Percentiles rank a stretch among this genome's conserved stretches.
Conservation (phyloP, 306 rosid species). For the Crotalaria pallida region DNA sequence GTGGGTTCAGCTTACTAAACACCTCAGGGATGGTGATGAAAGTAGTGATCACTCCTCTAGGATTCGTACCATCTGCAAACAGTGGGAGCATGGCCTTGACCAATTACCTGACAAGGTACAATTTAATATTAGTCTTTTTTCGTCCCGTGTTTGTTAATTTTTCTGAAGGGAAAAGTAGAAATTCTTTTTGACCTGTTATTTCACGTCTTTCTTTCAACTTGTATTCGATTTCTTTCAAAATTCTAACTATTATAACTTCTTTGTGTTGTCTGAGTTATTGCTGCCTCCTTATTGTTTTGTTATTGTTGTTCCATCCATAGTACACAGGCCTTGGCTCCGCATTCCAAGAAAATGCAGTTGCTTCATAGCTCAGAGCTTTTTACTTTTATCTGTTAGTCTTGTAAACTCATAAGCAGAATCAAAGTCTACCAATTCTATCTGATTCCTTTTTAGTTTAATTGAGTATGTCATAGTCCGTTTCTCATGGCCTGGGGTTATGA, state of each 20-base stretch:
- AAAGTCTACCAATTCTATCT: neutral
- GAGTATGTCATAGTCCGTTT: neutral
- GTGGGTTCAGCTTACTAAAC: conserved; percentile 59
- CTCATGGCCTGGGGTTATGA: neutral
- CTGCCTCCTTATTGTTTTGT: neutral
- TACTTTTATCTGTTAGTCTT: neutral
- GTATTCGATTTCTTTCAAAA: conserved; percentile 4
- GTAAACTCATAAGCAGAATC: neutral
- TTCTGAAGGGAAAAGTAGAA: neutral
- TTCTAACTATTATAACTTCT: neutral
- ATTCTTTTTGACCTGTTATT: neutral
- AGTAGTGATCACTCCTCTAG: conserved; percentile 37
- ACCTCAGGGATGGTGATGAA: conserved; percentile 41
- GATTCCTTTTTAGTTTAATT: neutral
- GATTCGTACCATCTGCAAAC: conserved; percentile 39
- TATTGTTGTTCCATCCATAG: neutral
- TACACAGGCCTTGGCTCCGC: neutral
- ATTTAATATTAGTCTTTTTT: neutral
- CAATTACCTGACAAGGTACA: conserved; percentile 72
- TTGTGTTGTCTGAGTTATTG: neutral
- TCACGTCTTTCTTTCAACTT: neutral
- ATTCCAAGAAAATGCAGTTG: neutral
- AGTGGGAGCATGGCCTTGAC: conserved; percentile 68
- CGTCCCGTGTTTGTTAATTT: neutral
- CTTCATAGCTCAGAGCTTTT: neutral